These are phyloP conservation scores for Pyracantha coccinea DNA, from an alignment of 331 rosid species.

Conservation along the genomic window DNA sequence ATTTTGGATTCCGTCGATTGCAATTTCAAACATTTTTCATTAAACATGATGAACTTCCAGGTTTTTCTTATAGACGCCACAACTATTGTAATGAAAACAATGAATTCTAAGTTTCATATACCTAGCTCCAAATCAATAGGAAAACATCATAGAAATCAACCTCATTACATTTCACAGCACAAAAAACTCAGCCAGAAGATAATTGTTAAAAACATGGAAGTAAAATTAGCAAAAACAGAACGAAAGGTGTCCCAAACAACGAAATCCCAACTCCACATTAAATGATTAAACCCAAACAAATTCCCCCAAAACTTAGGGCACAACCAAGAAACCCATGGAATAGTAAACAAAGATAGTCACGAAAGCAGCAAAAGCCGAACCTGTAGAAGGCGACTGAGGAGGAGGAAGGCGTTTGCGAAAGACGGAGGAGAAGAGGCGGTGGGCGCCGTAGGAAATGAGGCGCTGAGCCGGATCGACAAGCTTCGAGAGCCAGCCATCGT, in stretches of 20 bases:
- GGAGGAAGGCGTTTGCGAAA: constrained; percentile 70
- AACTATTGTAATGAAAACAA: background rate
- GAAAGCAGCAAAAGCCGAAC: constrained; percentile 14
- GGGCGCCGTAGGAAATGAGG: constrained; percentile 57
- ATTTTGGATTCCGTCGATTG: background rate
- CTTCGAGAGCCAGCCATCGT: constrained; percentile 66
- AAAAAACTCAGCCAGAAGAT: background rate
- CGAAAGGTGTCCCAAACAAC: background rate
- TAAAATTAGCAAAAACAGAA: background rate
- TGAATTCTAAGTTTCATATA: background rate
- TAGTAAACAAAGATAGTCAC: background rate
- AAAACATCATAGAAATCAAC: background rate
- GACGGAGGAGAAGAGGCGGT: constrained; percentile 57
- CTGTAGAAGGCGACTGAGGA: constrained; percentile 35
- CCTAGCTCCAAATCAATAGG: background rate
- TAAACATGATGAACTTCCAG: background rate
- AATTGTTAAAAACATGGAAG: background rate
- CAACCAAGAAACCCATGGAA: background rate
- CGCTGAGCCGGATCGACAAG: constrained; percentile 88
- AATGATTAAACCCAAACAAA: background rate
- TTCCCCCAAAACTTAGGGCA: background rate
- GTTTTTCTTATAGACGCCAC: background rate
- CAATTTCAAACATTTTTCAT: background rate
- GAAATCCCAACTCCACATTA: background rate
- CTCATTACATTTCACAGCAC: background rate